Percentiles rank a stretch among this genome's conserved stretches.
These are phyloP conservation scores for Echeveria elegans DNA, from an alignment of 164 flowering plant species.

Conservation along the genomic window DNA sequence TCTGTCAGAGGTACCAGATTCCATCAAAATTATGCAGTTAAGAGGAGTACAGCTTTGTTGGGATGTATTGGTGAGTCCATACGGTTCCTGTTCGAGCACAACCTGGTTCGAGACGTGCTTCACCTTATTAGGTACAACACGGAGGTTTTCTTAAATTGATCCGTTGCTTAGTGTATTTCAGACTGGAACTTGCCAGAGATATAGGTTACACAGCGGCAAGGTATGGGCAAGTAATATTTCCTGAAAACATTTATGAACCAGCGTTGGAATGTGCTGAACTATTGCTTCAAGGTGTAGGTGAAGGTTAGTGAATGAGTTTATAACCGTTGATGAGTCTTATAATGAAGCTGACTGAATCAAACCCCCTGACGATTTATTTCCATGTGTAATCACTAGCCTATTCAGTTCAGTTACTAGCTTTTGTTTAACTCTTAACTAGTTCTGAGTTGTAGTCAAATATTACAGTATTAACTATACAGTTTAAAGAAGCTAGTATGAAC, in stretches of 20 bases:
- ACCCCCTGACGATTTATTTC: too few relatives aligned
- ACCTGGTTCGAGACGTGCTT: slow-evolving; percentile 37
- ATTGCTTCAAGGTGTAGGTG: slow-evolving; percentile 89
- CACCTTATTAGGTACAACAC: neutral
- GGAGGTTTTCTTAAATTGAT: slow-evolving; percentile 24
- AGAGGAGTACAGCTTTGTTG: slow-evolving; percentile 46
- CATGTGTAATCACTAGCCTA: too few relatives aligned
- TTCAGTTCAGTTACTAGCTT: too few relatives aligned
- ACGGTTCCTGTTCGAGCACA: slow-evolving; percentile 60
- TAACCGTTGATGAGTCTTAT: neutral
- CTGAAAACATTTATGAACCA: slow-evolving; percentile 96
- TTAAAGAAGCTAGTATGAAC: too few relatives aligned
- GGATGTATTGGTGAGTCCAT: slow-evolving; percentile 42
- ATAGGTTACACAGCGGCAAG: slow-evolving; percentile 97
- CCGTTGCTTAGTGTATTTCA: slow-evolving; percentile 71
- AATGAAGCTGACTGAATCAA: neutral
- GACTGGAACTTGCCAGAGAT: slow-evolving; percentile 93
- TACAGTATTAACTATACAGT: too few relatives aligned
- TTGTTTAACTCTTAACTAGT: too few relatives aligned
- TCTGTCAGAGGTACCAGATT: too few relatives aligned
- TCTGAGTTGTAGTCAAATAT: too few relatives aligned
- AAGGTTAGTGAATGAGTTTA: slow-evolving; percentile 40
- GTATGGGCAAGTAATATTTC: slow-evolving; percentile 98
- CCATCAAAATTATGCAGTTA: too few relatives aligned
- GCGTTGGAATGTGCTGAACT: slow-evolving; percentile 83